phyloP scores from a whole-genome alignment of 164 flowering plant species.

The Dillenia suffruticosa region DNA sequence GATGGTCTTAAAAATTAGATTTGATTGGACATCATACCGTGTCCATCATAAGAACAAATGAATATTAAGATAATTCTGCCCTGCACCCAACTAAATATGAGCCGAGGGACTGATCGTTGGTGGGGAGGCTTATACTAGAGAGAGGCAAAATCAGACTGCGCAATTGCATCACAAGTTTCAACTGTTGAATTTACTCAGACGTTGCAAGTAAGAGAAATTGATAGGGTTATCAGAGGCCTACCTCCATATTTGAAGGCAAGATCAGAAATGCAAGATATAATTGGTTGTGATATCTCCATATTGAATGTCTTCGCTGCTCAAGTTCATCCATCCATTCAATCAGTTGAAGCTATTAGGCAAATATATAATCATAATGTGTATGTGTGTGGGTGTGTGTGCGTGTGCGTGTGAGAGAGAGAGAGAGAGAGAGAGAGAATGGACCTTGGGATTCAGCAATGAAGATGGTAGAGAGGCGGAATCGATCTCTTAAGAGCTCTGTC shows the following conservation, averaged over 20 bases:
- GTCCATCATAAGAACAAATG: too few relatives aligned
- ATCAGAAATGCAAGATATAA: conserved; percentile 66
- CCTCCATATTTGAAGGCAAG: conserved; percentile 77
- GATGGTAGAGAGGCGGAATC: conserved; percentile 68
- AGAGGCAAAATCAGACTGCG: too few relatives aligned
- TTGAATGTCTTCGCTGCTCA: conserved; percentile 48
- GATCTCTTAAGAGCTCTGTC: conserved; percentile 50
- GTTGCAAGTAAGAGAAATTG: background rate
- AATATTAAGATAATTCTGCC: too few relatives aligned
- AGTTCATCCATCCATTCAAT: background rate
- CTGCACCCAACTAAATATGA: too few relatives aligned
- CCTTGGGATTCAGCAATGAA: conserved; percentile 77
- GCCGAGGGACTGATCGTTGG: too few relatives aligned
- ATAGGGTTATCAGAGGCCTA: conserved; percentile 10
- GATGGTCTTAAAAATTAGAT: too few relatives aligned
- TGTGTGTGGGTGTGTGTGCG: too few relatives aligned
- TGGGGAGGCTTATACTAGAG: too few relatives aligned
- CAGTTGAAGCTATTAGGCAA: background rate
- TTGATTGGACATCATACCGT: too few relatives aligned
- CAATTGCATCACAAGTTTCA: too few relatives aligned
- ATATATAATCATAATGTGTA: background rate
- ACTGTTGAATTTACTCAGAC: too few relatives aligned
- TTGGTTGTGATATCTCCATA: conserved; percentile 68
- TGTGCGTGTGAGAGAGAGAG: background rate
- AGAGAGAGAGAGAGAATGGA: conserved; percentile 10